A percentile compares a stretch with the other conserved stretches of the same genome.
phyloP scores from a whole-genome alignment of 2,329 filamentous ascomycete genomes.

The Alternaria hordeiaustralica region DNA sequence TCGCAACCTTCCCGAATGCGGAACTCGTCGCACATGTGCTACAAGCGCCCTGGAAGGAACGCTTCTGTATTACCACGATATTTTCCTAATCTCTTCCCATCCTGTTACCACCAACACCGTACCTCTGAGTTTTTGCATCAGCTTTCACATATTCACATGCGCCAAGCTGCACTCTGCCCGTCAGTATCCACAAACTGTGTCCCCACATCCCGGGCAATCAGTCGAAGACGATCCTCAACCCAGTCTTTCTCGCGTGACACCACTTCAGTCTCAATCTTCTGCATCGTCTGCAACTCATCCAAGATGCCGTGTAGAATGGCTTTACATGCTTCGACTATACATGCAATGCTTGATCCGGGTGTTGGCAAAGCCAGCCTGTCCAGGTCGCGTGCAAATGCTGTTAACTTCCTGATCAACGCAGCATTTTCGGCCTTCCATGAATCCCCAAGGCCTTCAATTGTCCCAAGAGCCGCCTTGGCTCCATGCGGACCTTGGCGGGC shows the following conservation, averaged over 20 bases:
- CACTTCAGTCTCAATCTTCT: slow-evolving; percentile 39
- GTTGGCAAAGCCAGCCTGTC: slow-evolving; percentile 37
- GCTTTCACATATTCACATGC: slow-evolving; percentile 14
- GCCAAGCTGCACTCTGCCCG: slow-evolving; percentile 32
- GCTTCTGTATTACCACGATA: background rate
- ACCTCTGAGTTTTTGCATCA: background rate
- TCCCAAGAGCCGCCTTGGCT: slow-evolving; percentile 16
- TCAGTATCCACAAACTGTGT: slow-evolving; percentile 17
- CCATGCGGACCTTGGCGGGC: slow-evolving; percentile 18
- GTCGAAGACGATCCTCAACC: slow-evolving; percentile 42
- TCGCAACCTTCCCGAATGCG: background rate
- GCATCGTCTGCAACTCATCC: slow-evolving; percentile 45
- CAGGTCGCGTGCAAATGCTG: slow-evolving; percentile 38
- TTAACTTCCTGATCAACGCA: slow-evolving; percentile 44
- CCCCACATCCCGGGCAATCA: slow-evolving; percentile 30
- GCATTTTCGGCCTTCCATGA: slow-evolving; percentile 45
- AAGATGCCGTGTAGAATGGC: slow-evolving; percentile 38
- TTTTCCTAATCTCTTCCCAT: background rate
- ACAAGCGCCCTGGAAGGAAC: background rate
- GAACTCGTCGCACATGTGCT: background rate
- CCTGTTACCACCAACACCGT: background rate
- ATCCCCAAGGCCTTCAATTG: slow-evolving; percentile 41
- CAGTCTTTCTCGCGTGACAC: slow-evolving; percentile 43
- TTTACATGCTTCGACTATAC: slow-evolving; percentile 38
- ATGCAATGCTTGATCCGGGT: slow-evolving; percentile 42